Evolutionary conservation across 2,329 filamentous ascomycete genomes (phyloP), one percentile per base, ranked within the genome.

Genomic region (Aspergillus sp.): DNA sequence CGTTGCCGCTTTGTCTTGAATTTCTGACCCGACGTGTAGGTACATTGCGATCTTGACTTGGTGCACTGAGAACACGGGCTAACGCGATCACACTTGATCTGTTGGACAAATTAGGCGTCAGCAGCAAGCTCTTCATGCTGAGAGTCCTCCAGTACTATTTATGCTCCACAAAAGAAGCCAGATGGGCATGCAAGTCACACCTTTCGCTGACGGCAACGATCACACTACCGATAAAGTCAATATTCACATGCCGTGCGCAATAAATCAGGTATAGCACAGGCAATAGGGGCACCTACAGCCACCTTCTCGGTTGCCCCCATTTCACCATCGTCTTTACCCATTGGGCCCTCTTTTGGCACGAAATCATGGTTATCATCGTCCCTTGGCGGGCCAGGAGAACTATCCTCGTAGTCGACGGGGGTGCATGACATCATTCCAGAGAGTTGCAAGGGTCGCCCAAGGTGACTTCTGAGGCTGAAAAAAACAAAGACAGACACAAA

Each of bases 1-100:
- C 55, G 35, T 13, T 57, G 53, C 42, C 52, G 50, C 49, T 49
- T 55, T 24, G 50, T 22, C 32, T 49, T 55, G 16, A 17, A 22
- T 45, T 47, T 53, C 4, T 41, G 38, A 10, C 26, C 50, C 6
- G 22, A 9, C 11, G 13, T 45, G 47, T 44, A 57, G 8, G 50
- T 33, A 40, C 55, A 57, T 22, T 51, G 52, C 16, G 45, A 14
- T 33, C 41, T 36, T 5, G 42, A n/a, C 24, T 49, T 49, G 42
- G 45, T 30, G 30, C 55, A 57, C 4, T 49, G 47, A n/a, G 50
- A 41, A 14, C 55, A 55, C 26, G 52, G 55, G 2, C 43, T 36
- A 22, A 49, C 41, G 3, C 55, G 55, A 40, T 57, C 24, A 47
- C 55, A 57, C 32, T 47, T 56, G 17, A 30, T 47, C 52, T 54